phyloP scores from a whole-genome alignment of 345 rosid genomes.

The Eucalyptus coolabah region DNA sequence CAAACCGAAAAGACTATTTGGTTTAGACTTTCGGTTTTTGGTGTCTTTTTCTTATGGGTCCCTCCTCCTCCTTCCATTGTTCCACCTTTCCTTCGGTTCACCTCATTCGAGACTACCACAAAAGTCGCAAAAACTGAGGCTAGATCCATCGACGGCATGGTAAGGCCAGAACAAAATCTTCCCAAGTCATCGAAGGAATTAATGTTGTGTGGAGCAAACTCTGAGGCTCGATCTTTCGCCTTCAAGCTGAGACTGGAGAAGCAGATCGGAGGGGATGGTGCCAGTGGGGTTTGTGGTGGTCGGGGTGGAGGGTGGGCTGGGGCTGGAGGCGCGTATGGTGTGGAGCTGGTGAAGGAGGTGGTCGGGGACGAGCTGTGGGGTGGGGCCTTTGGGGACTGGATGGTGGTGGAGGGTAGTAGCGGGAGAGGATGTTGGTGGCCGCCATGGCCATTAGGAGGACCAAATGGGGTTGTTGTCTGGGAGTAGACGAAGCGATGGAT shows the following conservation, averaged over 20 bases:
- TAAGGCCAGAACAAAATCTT: neutral
- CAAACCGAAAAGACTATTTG: no score
- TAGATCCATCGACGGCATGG: neutral
- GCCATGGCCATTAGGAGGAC: constrained; percentile 79
- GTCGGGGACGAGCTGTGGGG: constrained; percentile 37
- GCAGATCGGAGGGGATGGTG: constrained; percentile 54
- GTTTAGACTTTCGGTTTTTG: no score
- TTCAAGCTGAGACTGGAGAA: constrained; percentile 50
- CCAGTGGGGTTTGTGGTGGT: neutral
- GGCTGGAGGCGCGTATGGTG: constrained; percentile 66
- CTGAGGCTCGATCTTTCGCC: neutral
- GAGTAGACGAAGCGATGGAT: neutral
- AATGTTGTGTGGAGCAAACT: neutral
- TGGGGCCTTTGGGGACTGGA: constrained; percentile 40
- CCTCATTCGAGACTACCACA: neutral
- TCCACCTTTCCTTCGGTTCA: no score
- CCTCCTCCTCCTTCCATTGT: no score
- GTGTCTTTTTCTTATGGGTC: no score
- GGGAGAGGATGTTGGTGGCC: constrained; percentile 84
- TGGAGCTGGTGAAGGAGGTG: constrained; percentile 72
- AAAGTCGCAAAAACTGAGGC: neutral
- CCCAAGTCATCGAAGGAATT: neutral
- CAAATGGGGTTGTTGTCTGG: constrained; percentile 8
- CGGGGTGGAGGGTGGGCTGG: neutral
- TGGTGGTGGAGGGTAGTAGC: constrained; percentile 76